Conservation (phyloP, 2,329 filamentous ascomycete species). For the Ophiostoma fasciatum region DNA sequence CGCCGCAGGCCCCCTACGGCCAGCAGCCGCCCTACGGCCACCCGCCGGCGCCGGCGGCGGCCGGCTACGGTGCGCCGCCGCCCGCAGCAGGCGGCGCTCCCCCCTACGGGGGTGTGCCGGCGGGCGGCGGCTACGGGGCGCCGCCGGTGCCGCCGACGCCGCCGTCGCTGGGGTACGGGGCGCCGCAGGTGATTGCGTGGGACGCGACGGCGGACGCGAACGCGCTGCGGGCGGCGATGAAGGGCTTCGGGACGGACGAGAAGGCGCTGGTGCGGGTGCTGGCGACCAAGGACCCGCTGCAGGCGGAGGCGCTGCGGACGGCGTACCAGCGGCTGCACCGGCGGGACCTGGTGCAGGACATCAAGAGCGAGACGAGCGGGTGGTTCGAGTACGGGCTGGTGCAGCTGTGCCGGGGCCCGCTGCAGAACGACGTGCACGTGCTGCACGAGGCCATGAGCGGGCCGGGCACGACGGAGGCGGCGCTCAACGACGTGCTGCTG, state of each 20-base stretch:
- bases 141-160: slow-evolving; percentile 36
- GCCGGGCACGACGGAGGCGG: slow-evolving; percentile 68
- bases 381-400: slow-evolving; percentile 64
- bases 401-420: slow-evolving; percentile 62
- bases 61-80: slow-evolving; percentile 19
- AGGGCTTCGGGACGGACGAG: slow-evolving; percentile 80
- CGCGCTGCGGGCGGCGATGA: slow-evolving; percentile 69
- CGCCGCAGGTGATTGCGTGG: slow-evolving; percentile 52
- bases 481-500: slow-evolving; percentile 77
- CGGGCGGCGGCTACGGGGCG: slow-evolving; percentile 10
- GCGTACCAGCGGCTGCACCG: slow-evolving; percentile 50
- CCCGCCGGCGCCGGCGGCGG: slow-evolving; percentile 18
- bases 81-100: slow-evolving; percentile 18
- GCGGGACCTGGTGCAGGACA: slow-evolving; percentile 58
- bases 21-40: slow-evolving; percentile 16
- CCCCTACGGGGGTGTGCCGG: slow-evolving; percentile 24
- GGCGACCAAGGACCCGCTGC: slow-evolving; percentile 59
- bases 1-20: slow-evolving; percentile 12
- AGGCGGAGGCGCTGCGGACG: slow-evolving; percentile 52
- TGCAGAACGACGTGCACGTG: slow-evolving; percentile 59
- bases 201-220: slow-evolving; percentile 57
- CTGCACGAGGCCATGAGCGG: slow-evolving; percentile 62
- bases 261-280: slow-evolving; percentile 57
- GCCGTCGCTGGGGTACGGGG: slow-evolving; percentile 60
- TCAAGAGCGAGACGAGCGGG: slow-evolving; percentile 62